Conservation (phyloP, 305 asterid species). For the Fraxinus velutina region DNA sequence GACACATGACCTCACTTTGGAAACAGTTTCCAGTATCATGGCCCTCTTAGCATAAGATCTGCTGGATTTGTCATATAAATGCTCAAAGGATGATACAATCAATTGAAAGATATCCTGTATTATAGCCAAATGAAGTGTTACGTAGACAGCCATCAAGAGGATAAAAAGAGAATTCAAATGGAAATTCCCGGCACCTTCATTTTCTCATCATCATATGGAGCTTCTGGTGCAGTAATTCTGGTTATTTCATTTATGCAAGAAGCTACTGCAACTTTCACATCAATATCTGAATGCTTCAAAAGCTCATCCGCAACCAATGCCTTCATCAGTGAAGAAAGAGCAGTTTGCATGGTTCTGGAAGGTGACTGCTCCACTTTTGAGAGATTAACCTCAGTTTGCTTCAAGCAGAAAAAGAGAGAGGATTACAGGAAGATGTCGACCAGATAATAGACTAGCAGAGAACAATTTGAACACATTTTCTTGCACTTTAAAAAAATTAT, state of each 20-base stretch:
- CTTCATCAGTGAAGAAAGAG: slow-evolving; percentile 57
- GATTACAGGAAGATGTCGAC: slow-evolving; percentile 7
- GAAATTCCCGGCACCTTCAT: slow-evolving; percentile 64
- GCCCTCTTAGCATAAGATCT: slow-evolving; percentile 70
- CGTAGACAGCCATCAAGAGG: background rate
- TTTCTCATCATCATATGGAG: slow-evolving; percentile 70
- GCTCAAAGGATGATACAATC: slow-evolving; percentile 80
- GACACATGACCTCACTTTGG: slow-evolving; percentile 86
- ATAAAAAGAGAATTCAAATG: background rate
- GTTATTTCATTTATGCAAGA: slow-evolving; percentile 91
- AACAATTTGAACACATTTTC: slow-evolving; percentile 1
- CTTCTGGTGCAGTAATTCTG: slow-evolving; percentile 89
- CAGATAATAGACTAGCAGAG: background rate
- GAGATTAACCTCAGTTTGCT: slow-evolving; percentile 61
- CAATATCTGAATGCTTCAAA: slow-evolving; percentile 65
- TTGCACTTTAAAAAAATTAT: slow-evolving; percentile 12
- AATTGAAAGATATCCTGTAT: slow-evolving; percentile 81
- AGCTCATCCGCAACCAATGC: slow-evolving; percentile 61
- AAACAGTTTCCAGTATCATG: slow-evolving; percentile 77
- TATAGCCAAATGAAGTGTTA: slow-evolving; percentile 31
- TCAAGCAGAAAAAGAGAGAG: slow-evolving; percentile 13
- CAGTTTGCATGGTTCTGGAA: slow-evolving; percentile 56
- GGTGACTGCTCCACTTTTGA: slow-evolving; percentile 93
- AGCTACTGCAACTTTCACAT: slow-evolving; percentile 83
- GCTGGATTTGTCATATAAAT: slow-evolving; percentile 59